Percentiles rank a stretch among this genome's conserved stretches.
These are phyloP conservation scores for Phytomonas sp. DNA, from an alignment of 208 protist species.

Conservation along the genomic window DNA sequence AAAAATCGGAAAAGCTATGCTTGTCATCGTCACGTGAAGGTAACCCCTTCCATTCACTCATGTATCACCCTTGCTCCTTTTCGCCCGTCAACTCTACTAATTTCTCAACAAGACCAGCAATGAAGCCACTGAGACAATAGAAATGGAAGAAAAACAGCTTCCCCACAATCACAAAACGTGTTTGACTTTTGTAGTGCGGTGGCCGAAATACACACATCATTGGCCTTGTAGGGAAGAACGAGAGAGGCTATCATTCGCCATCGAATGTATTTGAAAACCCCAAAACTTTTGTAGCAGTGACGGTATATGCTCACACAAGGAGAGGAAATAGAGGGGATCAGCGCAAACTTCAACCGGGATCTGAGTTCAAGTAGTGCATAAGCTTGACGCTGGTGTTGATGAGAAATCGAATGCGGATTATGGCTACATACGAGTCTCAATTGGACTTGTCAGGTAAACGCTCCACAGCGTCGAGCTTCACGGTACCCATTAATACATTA, in stretches of 20 bases:
- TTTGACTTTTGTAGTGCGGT: neutral
- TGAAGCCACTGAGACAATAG: neutral
- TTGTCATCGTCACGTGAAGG: neutral
- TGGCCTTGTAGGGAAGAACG: neutral
- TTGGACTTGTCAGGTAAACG: constrained; percentile 50
- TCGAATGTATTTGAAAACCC: neutral
- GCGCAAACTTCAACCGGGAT: neutral
- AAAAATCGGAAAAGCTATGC: neutral
- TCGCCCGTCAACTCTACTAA: neutral
- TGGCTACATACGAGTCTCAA: constrained; percentile 57
- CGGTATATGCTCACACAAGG: neutral
- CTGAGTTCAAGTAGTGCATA: constrained; percentile 23
- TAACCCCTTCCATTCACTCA: neutral
- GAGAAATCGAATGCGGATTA: constrained; percentile 61
- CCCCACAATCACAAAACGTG: neutral
- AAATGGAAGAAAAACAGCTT: neutral
- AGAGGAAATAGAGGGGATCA: neutral
- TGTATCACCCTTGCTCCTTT: neutral
- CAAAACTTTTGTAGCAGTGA: neutral
- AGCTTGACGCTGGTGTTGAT: constrained; percentile 64
- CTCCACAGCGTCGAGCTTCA: constrained; percentile 63
- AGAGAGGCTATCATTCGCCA: neutral
- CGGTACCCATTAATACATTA: constrained; percentile 43
- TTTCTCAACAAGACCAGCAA: neutral
- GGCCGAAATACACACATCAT: neutral